These are phyloP conservation scores for Isatis lusitanica DNA, from an alignment of 441 rosid genomes.

Conservation along the genomic window DNA sequence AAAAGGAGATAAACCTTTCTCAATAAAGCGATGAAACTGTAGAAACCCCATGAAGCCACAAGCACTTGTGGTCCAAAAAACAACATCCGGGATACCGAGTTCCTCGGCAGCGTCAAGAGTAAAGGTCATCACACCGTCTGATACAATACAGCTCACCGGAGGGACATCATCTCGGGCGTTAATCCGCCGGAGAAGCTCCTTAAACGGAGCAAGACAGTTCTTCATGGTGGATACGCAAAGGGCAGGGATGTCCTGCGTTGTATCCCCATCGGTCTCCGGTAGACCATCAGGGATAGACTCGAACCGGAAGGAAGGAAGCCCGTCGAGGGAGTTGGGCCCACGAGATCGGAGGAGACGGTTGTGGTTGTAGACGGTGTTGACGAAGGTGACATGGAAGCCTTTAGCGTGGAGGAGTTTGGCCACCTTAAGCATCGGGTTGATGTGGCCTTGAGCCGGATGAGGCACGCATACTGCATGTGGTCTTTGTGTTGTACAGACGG, in stretches of 20 bases:
- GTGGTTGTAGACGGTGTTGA: constrained; percentile 29
- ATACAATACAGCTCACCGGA: constrained; percentile 33
- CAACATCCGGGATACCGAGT: constrained; percentile 31
- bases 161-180: constrained; percentile 13
- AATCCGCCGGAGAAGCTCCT: not conserved
- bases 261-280: constrained; percentile 11
- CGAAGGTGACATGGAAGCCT: constrained; percentile 30
- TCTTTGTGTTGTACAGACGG: not conserved
- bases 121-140: constrained; percentile 33
- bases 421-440: constrained; percentile 21
- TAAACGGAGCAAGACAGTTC: constrained; percentile 22
- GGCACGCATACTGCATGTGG: constrained; percentile 30
- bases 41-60: constrained; percentile 26
- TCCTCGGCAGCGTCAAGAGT: constrained; percentile 37
- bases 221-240: constrained; percentile 13
- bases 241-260: constrained; percentile 9
- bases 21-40: constrained; percentile 8
- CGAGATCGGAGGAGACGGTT: constrained; percentile 29
- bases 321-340: constrained; percentile 12
- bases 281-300: constrained; percentile 30
- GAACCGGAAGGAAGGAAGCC: constrained; percentile 18
- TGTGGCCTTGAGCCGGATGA: constrained; percentile 27
- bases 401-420: constrained; percentile 30
- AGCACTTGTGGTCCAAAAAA: constrained; percentile 36
- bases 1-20: constrained; percentile 23